Evolutionary conservation across 1,284 basidiomycete genomes (phyloP).

Genomic region (Trichosporon sp.): DNA sequence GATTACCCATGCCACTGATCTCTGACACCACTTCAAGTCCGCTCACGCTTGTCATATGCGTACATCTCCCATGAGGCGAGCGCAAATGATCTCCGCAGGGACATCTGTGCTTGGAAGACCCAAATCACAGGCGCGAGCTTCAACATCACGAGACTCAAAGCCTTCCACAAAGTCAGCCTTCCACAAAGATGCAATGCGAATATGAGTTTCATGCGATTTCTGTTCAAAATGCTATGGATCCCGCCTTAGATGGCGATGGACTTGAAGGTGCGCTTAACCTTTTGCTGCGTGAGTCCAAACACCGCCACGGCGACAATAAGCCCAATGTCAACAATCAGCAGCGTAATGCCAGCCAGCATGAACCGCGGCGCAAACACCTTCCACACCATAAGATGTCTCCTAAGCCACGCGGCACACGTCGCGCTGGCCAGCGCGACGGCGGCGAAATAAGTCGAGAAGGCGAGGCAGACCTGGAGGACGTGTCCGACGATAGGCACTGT

Average conservation of each 20-base stretch:
- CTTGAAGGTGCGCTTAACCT: constrained; percentile 47
- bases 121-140: no score
- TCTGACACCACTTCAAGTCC: no score
- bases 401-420: constrained; percentile 65
- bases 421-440: constrained; percentile 65
- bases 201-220: background rate
- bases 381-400: constrained; percentile 97
- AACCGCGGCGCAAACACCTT: constrained; percentile 96
- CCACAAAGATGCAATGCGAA: no score
- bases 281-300: constrained; percentile 36
- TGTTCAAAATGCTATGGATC: background rate
- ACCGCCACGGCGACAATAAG: constrained; percentile 46
- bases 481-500: constrained; percentile 45
- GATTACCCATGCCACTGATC: no score
- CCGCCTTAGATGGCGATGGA: constrained; percentile 15
- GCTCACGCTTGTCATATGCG: no score
- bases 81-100: no score
- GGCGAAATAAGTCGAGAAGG: constrained; percentile 65
- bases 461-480: constrained; percentile 55
- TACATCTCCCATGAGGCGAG: no score
- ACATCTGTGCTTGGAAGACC: no score
- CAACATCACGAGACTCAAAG: no score
- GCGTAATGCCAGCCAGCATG: constrained; percentile 61
- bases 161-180: no score
- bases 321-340: constrained; percentile 50